Evolutionary conservation across 2,329 filamentous ascomycete species (phyloP), one percentile per base, ranked within the genome.

Genomic region (Colletotrichum sp.): DNA sequence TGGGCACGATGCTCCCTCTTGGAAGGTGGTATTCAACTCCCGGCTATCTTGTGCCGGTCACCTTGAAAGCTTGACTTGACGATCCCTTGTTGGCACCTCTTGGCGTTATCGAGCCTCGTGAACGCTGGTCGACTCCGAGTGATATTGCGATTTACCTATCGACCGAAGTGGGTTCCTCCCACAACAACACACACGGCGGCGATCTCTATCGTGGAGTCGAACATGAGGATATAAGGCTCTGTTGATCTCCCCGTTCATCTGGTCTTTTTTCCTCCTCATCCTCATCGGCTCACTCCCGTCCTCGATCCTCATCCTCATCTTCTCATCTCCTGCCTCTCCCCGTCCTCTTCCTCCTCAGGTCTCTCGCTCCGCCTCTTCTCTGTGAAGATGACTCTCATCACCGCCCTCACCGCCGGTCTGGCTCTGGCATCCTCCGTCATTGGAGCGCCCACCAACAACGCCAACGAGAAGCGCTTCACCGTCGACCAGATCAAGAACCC

Each of bases 401-500:
- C 73, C 39, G 69, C 69, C 69, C 55, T 76, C 63, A 64, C 69
- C 30, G 73, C 73, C 55, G 73, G 73, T 32, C 73, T 76, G 60
- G 77, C 79, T 69, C 24, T 82, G 73, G 77, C 80, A 9, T 80
- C 81, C 10, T 75, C 79, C 26, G 78, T 77, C 21, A 78, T 75
- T 10, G 79, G 80, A 13, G 65, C 78, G 49, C 76, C 74, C 55
- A 71, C 78, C 21, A 44, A 52, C 5, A 77, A 18, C 70, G 55
- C 73, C 73, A 49, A 72, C 49, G 70, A 76, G 70, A 71, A 76
- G 44, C 62, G 80, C 8, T 81, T 81, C 76, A 82, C 82, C 5
- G 78, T 87, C 32, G 78, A 81, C 36, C 85, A 87, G 78, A 81
- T 86, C 59, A 81, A 80, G 76, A 87, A 87, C 78, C 75, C 81